A percentile compares a stretch with the other conserved stretches of the same genome.
Evolutionary conservation across 208 protist species (phyloP).

Genomic region (Trypanosoma lewisi): DNA sequence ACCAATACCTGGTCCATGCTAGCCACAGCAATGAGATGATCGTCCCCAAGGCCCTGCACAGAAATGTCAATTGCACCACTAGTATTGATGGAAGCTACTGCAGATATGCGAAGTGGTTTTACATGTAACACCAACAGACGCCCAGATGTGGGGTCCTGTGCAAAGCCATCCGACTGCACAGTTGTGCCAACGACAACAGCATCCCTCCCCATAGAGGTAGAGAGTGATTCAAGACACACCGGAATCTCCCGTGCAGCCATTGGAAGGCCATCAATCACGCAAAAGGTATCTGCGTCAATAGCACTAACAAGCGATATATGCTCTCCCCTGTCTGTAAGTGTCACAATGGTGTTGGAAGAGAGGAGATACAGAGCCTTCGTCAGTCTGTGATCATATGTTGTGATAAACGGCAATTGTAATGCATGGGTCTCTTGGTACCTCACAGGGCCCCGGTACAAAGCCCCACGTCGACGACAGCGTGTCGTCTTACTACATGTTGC

Average conservation of each 20-base stretch:
- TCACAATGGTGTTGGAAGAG: slow-evolving; percentile 16
- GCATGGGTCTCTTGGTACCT: slow-evolving; percentile 19
- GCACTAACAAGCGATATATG: slow-evolving; percentile 17
- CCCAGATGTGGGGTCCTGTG: slow-evolving; percentile 5
- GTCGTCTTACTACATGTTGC: background rate
- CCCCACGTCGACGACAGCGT: background rate
- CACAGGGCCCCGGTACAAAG: slow-evolving; percentile 14
- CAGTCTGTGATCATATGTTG: slow-evolving; percentile 18
- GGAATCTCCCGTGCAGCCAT: slow-evolving; percentile 17
- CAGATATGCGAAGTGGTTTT: slow-evolving; percentile 21
- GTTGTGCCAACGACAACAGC: slow-evolving; percentile 22
- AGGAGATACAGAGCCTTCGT: slow-evolving; percentile 20
- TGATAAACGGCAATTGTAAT: slow-evolving; percentile 23
- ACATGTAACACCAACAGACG: slow-evolving; percentile 21
- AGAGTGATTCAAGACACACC: slow-evolving; percentile 18
- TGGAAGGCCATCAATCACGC: slow-evolving; percentile 16
- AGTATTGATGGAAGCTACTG: slow-evolving; percentile 4
- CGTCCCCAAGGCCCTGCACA: slow-evolving; percentile 15
- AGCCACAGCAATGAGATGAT: slow-evolving; percentile 31
- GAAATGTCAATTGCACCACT: slow-evolving; percentile 22
- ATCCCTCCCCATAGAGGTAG: background rate
- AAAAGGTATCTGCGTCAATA: slow-evolving; percentile 23
- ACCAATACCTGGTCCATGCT: slow-evolving; percentile 27
- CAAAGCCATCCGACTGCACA: background rate
- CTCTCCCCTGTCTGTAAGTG: slow-evolving; percentile 19